phyloP scores from a whole-genome alignment of 768 basidiomycete species.

The Tylopilus vinaceipallidus region DNA sequence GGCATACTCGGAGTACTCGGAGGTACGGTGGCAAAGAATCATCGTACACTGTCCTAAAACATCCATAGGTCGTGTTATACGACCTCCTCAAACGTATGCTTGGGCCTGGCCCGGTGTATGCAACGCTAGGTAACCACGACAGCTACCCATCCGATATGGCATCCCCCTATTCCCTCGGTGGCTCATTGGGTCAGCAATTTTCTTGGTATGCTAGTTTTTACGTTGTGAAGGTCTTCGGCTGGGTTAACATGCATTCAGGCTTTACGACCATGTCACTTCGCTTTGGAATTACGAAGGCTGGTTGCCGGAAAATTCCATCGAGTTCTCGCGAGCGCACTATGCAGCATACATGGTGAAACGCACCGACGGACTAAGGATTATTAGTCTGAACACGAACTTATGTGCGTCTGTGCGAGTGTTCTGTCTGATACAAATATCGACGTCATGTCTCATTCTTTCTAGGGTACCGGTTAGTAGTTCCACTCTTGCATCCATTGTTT shows the following conservation, averaged over 20 bases:
- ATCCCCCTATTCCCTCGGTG: constrained; percentile 57
- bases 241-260: constrained; percentile 40
- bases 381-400: constrained; percentile 74
- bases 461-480: constrained; percentile 33
- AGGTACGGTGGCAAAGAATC: constrained; percentile 39
- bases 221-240: neutral
- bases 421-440: neutral
- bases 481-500: neutral
- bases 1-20: constrained; percentile 58
- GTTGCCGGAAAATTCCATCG: constrained; percentile 56
- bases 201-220: constrained; percentile 48
- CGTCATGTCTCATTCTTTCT: constrained; percentile 1
- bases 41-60: constrained; percentile 5
- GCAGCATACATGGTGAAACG: constrained; percentile 70
- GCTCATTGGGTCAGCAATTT: constrained; percentile 55
- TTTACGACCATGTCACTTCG: constrained; percentile 70
- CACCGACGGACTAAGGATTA: constrained; percentile 62
- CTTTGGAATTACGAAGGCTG: constrained; percentile 73
- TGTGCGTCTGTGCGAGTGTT: constrained; percentile 43
- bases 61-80: constrained; percentile 54
- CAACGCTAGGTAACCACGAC: constrained; percentile 77
- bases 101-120: constrained; percentile 70
- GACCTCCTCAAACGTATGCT: constrained; percentile 63
- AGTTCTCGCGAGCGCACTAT: constrained; percentile 65
- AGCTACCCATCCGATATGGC: constrained; percentile 59